phyloP scores from a whole-genome alignment of 495 filamentous ascomycete genomes.

The Collariella sp. region DNA sequence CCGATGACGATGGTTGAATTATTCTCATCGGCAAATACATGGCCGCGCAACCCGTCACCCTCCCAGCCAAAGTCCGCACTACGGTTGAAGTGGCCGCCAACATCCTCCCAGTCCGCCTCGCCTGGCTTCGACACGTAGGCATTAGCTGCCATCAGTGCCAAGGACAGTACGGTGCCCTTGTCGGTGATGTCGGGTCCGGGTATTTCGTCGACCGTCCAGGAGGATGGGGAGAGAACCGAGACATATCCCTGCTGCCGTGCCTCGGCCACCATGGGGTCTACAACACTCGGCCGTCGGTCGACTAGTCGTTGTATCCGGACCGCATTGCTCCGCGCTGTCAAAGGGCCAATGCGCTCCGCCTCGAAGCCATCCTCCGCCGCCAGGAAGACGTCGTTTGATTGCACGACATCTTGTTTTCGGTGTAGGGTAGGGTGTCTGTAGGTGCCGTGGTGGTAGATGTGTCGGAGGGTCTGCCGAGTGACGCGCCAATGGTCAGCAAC shows the following conservation, averaged over 20 bases:
- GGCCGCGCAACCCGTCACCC: conserved; percentile 77
- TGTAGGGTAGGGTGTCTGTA: conserved; percentile 64
- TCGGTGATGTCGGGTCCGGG: conserved; percentile 74
- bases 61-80: conserved; percentile 85
- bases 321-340: conserved; percentile 48
- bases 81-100: conserved; percentile 70
- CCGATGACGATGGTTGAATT: conserved; percentile 87
- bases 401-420: conserved; percentile 58
- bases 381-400: conserved; percentile 53
- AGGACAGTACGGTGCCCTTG: conserved; percentile 70
- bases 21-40: conserved; percentile 78
- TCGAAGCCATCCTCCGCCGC: conserved; percentile 53
- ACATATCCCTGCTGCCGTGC: conserved; percentile 55
- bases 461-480: conserved; percentile 60
- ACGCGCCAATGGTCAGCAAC: not conserved
- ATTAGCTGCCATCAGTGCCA: conserved; percentile 80
- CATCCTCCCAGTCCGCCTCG: conserved; percentile 73
- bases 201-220: conserved; percentile 78
- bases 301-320: conserved; percentile 67
- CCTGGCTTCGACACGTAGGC: conserved; percentile 71
- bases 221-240: conserved; percentile 51
- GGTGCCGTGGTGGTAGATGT: conserved; percentile 85
- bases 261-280: conserved; percentile 66
- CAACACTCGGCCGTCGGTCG: conserved; percentile 63
- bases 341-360: conserved; percentile 40